These are phyloP conservation scores for Inosperma sp. DNA, from an alignment of 768 basidiomycete species.

Conservation along the genomic window DNA sequence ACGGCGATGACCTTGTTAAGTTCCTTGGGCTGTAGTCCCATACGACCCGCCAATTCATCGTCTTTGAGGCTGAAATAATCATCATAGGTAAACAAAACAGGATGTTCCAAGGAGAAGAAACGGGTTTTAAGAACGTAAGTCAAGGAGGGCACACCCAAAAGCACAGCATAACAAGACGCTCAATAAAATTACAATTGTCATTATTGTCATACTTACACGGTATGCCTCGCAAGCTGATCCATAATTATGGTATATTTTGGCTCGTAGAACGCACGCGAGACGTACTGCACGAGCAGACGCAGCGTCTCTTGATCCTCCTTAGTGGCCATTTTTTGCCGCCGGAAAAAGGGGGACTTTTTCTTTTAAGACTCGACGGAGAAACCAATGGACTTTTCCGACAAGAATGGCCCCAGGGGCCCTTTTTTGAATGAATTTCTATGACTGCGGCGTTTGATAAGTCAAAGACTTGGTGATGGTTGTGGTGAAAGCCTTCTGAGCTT, in stretches of 20 bases:
- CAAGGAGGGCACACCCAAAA: slow-evolving; percentile 4
- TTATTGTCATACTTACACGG: slow-evolving; percentile 71
- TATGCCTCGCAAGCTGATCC: slow-evolving; percentile 89
- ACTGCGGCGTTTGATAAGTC: not conserved
- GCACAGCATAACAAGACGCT: not conserved
- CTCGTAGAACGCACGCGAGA: slow-evolving; percentile 93
- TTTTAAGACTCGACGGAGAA: not conserved
- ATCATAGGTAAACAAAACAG: slow-evolving; percentile 6
- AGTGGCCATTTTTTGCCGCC: slow-evolving; percentile 45
- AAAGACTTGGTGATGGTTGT: not conserved
- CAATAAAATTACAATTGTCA: slow-evolving; percentile 1
- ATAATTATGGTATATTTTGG: slow-evolving; percentile 85
- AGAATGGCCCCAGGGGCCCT: slow-evolving; percentile 7
- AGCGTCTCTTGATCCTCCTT: slow-evolving; percentile 81
- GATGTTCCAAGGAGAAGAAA: slow-evolving; percentile 4
- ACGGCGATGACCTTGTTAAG: slow-evolving; percentile 85
- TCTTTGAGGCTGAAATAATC: slow-evolving; percentile 71
- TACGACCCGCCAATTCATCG: slow-evolving; percentile 86
- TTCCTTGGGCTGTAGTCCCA: slow-evolving; percentile 87
- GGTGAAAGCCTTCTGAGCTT: not conserved
- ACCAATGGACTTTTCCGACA: not conserved
- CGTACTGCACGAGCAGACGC: slow-evolving; percentile 86
- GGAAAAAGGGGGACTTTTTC: not conserved
- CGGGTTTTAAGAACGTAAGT: no score
- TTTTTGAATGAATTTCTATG: not conserved